Percentiles rank a stretch among this genome's conserved stretches.
Evolutionary conservation across 257 asterid genomes (phyloP).

Genomic region (Thymus mandschuricus): DNA sequence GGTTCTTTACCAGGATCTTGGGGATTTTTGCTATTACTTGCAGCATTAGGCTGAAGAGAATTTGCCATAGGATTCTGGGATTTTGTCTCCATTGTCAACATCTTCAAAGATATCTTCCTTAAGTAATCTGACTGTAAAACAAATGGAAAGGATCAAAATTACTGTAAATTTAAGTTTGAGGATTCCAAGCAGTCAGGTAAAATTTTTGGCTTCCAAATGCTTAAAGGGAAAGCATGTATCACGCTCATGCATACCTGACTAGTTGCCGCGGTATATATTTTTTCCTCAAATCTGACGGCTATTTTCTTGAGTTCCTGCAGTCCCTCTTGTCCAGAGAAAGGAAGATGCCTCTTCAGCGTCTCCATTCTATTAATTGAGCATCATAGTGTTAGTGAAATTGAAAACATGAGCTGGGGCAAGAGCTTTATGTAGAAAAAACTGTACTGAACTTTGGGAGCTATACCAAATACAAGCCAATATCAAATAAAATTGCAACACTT

Average conservation of each 20-base stretch:
- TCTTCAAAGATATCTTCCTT: slow-evolving; percentile 81
- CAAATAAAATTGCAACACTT: neutral
- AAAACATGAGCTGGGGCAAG: slow-evolving; percentile 6
- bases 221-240: slow-evolving; percentile 16
- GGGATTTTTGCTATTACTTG: slow-evolving; percentile 60
- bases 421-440: neutral
- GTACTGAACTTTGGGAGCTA: neutral
- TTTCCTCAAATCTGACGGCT: slow-evolving; percentile 86
- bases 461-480: neutral
- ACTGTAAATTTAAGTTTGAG: neutral
- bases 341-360: slow-evolving; percentile 85
- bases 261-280: slow-evolving; percentile 71
- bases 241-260: slow-evolving; percentile 55
- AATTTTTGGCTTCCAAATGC: slow-evolving; percentile 8
- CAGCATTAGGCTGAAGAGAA: slow-evolving; percentile 51
- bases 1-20: slow-evolving; percentile 64
- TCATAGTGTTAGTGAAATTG: slow-evolving; percentile 23
- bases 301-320: slow-evolving; percentile 76
- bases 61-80: slow-evolving; percentile 65
- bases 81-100: slow-evolving; percentile 85
- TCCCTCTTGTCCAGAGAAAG: slow-evolving; percentile 82
- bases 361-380: slow-evolving; percentile 66
- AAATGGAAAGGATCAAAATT: slow-evolving; percentile 4
- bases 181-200: slow-evolving; percentile 11
- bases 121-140: slow-evolving; percentile 72